These are phyloP conservation scores for Neonothopanus nambi DNA, from an alignment of 1,284 basidiomycete genomes.

Conservation along the genomic window DNA sequence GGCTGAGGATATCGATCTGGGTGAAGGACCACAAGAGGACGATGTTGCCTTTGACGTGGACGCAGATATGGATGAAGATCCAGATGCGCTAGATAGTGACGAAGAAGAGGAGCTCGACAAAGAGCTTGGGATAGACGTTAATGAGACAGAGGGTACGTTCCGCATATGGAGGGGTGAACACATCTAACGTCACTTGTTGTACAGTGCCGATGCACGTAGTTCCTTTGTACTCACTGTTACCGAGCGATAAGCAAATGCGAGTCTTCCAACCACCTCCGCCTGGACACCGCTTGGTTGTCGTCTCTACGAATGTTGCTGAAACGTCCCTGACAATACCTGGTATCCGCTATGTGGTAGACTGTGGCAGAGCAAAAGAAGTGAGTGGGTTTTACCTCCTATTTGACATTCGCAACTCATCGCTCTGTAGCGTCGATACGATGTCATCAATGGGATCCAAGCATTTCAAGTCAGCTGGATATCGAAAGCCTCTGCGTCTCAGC, in stretches of 20 bases:
- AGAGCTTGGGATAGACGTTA: constrained; percentile 54
- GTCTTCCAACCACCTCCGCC: constrained; percentile 91
- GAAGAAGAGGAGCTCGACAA: constrained; percentile 56
- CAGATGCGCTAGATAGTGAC: constrained; percentile 48
- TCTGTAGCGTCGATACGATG: constrained; percentile 92
- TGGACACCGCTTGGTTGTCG: constrained; percentile 89
- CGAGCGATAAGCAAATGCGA: constrained; percentile 94
- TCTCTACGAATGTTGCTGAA: constrained; percentile 98
- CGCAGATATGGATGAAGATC: constrained; percentile 49
- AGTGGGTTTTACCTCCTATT: constrained; percentile 14
- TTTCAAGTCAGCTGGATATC: constrained; percentile 95
- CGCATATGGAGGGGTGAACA: background rate
- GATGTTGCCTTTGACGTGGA: constrained; percentile 63
- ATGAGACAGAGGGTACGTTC: constrained; percentile 63
- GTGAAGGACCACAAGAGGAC: constrained; percentile 41
- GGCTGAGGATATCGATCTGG: constrained; percentile 82
- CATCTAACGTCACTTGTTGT: constrained; percentile 6
- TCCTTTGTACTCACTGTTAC: constrained; percentile 96
- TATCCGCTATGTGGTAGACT: constrained; percentile 96
- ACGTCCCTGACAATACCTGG: constrained; percentile 98
- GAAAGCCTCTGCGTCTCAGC: constrained; percentile 94
- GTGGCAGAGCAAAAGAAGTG: constrained; percentile 95
- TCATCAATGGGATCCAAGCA: constrained; percentile 94
- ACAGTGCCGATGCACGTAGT: constrained; percentile 84
- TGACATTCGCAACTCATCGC: background rate